Evolutionary conservation across 306 rosid genomes (phyloP), one percentile per base, ranked within the genome.

Genomic region (Corylus avellana): DNA sequence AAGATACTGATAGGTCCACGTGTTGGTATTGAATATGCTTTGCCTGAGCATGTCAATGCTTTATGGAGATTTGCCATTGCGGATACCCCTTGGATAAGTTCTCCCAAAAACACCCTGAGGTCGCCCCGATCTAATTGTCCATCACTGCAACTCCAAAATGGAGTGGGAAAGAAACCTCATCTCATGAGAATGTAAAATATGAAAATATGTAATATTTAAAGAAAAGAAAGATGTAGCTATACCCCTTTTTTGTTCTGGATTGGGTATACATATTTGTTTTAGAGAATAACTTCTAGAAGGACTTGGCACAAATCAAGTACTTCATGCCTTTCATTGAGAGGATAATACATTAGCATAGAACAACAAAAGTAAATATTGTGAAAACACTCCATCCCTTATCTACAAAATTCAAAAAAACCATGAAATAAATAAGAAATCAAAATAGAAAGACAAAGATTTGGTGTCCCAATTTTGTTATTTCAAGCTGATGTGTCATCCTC

Each of bases 61-160:
- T 75, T 85, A 73, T 95, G 98, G 98, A 90, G 98, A 89, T 95
- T 92, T 83, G 98, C 98, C 79, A 76, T 91, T 74, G 97, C 96
- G 35, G 98, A 88, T 73, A 87, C 98, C 61, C 86, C 93, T 72
- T 95, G 98, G 98, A 89, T 94, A 71, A 94, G 98, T 84, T 91
- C 98, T 84, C 98, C 97, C 5, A 94, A 80, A 80, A 92, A 87
- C 89, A 91, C 93, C 53, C 94, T 93, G 75, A 85, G 81, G 74
- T 83, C 88, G 1, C 85, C 89, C 44, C 74, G 46, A 67, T 79
- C 66, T 76, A 72, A 72, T 32, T 64, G 16, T 42, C 46, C 46
- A 42, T 42, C 46, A 6, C 62, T 18, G 62, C 62, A 66, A 39
- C 32, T 70, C 56, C 17, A 44, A 13, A 35, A 8, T 66, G 7